Evolutionary conservation across 257 asterid species (phyloP), one percentile per base, ranked within the genome.

Genomic region (Eustoma russellianum): DNA sequence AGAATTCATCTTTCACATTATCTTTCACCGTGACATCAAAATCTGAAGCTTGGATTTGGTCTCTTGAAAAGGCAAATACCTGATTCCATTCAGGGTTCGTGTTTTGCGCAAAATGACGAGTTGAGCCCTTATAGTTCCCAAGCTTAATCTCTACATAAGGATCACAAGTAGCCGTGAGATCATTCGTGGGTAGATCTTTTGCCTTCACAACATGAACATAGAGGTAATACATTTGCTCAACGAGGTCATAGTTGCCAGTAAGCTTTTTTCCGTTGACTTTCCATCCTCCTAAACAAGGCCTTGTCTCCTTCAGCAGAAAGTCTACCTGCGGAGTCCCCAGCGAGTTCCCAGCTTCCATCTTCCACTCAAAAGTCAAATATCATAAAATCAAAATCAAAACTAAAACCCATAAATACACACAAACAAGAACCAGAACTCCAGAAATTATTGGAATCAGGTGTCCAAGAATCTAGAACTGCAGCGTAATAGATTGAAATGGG

Each of bases 201-300:
- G 82, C 82, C 55, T 76, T 76, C 34, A 71, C 82, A n/a, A 71
- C 82, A 24, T 78, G 70, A 35, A 76, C 82, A 33, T 76, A 76
- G 34, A 76, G 78, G 61, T 72, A 76, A 41, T 71, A 76, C 82
- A 76, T 76, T 60, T 76, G 78, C 71, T 76, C 82, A 59, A 76
- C 82, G 18, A 76, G 76, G 40, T 76, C 82, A 76, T 76, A 71
- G 51, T 76, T 72, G 70, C 82, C 68, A 5, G 82, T 68, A 43
- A 71, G 82, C 70, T 76, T 76, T 58, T 76, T 75, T 9, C 82
- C 82, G 9, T 66, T 54, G 60, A 71, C 52, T 56, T 71, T 72
- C 57, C 62, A 55, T 30, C 78, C 78, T 45, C 78, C 82, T 0
- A 76, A 75, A 66, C 65, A 75, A 58, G 78, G 81, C 44, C 62